Conservation (phyloP, 2,329 filamentous ascomycete species). For the Aphanocladium album region DNA sequence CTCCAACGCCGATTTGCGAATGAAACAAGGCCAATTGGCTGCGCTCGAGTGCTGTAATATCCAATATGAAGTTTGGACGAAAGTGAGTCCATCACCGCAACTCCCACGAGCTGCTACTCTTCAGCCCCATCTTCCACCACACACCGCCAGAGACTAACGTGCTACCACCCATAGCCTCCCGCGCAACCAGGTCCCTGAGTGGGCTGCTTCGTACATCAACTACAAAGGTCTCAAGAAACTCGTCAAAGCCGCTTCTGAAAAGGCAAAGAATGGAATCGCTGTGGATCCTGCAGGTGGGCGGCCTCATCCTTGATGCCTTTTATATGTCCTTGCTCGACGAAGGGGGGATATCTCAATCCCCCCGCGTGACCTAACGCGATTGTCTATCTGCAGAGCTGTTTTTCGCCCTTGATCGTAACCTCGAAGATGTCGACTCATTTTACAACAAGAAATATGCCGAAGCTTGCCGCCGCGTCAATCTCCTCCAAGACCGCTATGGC, state of each 20-base stretch:
- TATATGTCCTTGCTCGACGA: constrained; percentile 2
- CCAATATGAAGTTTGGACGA: constrained; percentile 58
- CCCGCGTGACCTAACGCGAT: constrained; percentile 23
- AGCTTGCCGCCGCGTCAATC: constrained; percentile 73
- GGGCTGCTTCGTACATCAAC: constrained; percentile 79
- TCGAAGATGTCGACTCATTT: constrained; percentile 93
- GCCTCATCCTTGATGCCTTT: constrained; percentile 19
- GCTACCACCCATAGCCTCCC: constrained; percentile 50
- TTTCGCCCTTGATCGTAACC: constrained; percentile 90
- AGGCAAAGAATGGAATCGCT: constrained; percentile 62
- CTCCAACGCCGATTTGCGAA: background rate
- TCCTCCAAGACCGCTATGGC: constrained; percentile 85
- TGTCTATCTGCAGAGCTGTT: constrained; percentile 70
- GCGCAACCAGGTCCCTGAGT: constrained; percentile 81
- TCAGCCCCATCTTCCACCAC: constrained; percentile 6
- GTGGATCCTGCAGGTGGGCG: constrained; percentile 85
- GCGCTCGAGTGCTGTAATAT: background rate
- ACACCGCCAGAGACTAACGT: constrained; percentile 19
- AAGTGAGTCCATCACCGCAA: constrained; percentile 39
- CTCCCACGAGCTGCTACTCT: background rate
- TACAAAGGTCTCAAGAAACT: constrained; percentile 93
- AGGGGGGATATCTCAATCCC: constrained; percentile 25
- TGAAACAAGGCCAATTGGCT: constrained; percentile 1
- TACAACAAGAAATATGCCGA: constrained; percentile 95
- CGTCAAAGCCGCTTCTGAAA: constrained; percentile 72